Percentiles rank a stretch among this genome's conserved stretches.
Conservation (phyloP, 805 yeast species). For the Candida khao-thaluensis region DNA sequence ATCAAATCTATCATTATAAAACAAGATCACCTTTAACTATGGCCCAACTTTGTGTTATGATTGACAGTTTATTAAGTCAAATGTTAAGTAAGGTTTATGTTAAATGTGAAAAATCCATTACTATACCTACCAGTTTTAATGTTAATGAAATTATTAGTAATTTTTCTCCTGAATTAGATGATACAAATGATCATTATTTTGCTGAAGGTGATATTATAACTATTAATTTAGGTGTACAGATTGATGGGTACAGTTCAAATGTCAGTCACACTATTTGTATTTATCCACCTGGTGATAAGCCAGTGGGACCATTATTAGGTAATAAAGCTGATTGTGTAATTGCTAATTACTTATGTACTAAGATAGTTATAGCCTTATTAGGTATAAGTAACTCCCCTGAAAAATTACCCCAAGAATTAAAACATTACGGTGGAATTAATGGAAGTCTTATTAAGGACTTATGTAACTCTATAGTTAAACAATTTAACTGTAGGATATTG, state of each 20-base stretch:
- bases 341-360: slow-evolving; percentile 87
- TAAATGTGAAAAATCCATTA: slow-evolving; percentile 82
- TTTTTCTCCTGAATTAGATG: slow-evolving; percentile 83
- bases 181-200: slow-evolving; percentile 46
- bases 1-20: slow-evolving; percentile 67
- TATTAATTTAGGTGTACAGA: slow-evolving; percentile 81
- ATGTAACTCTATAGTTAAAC: slow-evolving; percentile 84
- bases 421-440: slow-evolving; percentile 46
- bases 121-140: slow-evolving; percentile 87
- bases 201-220: slow-evolving; percentile 83
- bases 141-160: slow-evolving; percentile 76
- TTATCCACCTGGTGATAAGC: slow-evolving; percentile 64
- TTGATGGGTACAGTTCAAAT: slow-evolving; percentile 92
- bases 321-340: slow-evolving; percentile 83
- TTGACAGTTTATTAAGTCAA: slow-evolving; percentile 70
- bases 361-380: slow-evolving; percentile 75
- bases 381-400: slow-evolving; percentile 76
- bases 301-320: slow-evolving; percentile 81
- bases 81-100: slow-evolving; percentile 62
- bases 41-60: slow-evolving; percentile 75
- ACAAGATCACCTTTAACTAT: slow-evolving; percentile 43
- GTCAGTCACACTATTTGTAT: slow-evolving; percentile 85
- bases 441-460: slow-evolving; percentile 70
- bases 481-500: slow-evolving; percentile 79
- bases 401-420: slow-evolving; percentile 56